Evolutionary conservation across 371 early-diverging fungal species (phyloP), one percentile per base, ranked within the genome.

Genomic region (Mucor irregularis): DNA sequence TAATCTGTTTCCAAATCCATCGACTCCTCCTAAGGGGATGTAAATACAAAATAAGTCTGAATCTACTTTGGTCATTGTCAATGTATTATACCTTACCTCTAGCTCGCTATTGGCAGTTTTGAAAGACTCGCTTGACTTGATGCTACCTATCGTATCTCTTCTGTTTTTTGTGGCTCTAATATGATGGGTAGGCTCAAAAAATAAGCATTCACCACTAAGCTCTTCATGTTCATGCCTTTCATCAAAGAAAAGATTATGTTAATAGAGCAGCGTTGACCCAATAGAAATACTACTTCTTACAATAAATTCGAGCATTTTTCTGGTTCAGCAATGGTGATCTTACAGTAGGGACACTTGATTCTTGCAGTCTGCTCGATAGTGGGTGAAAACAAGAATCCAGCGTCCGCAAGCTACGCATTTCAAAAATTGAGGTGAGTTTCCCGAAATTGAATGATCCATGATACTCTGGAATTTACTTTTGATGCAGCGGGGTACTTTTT

Each of bases 311-410:
- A 35, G n/a, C 35, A 48, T 5, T 26, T 16, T 21, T 48, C 48
- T 29, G 62, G 62, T 9, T 45, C 48, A 5, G 30, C 40, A 0
- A 66, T 38, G 4, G 34, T 51, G 2, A 22, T 11, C 30, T 46
- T 56, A 21, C 74, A 73, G 61, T 67, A 70, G 2, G 62, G 56
- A 37, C 74, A 73, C 30, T 40, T 57, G 14, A 67, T 56, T 19
- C 55, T 53, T 25, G 53, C 42, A 6, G 42, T 17, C 7, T 46
- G 13, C 5, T 56, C 51, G 2, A 13, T 10, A 11, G 63, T 67
- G 5, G 74, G 71, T 1, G 61, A 38, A 10, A 58, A 70, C 22
- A 52, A 61, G 28, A 74, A 74, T 0, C 71, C 74, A 25, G 74
- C 64, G n/a, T 64, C 66, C n/a, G 61, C 67, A 10, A 70, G 28